phyloP scores from a whole-genome alignment of 2,329 filamentous ascomycete genomes.

The Dothiorella sarmentorum region DNA sequence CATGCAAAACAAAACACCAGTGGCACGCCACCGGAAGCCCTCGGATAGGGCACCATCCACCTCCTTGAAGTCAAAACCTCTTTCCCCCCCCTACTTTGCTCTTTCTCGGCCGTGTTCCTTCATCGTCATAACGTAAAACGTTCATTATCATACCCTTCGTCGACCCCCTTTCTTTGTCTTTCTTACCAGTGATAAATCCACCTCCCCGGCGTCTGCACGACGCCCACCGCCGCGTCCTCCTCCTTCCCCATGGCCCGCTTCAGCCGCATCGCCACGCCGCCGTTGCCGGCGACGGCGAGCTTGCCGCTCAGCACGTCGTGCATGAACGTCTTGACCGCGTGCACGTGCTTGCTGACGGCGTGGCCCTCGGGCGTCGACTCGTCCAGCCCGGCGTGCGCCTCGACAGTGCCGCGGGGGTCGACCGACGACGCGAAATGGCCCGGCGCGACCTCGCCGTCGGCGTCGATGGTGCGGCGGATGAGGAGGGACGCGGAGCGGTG shows the following conservation, averaged over 20 bases:
- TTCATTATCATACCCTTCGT: too few species aligned
- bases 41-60: too few species aligned
- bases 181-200: conserved; percentile 30
- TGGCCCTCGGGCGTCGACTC: conserved; percentile 27
- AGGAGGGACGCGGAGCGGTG: conserved; percentile 22
- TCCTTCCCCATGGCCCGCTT: conserved; percentile 30
- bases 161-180: neutral
- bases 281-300: conserved; percentile 25
- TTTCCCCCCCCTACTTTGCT: neutral
- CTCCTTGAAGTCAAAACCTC: too few species aligned
- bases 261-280: conserved; percentile 29
- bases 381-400: conserved; percentile 20
- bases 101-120: too few species aligned
- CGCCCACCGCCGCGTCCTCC: neutral
- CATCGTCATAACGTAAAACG: too few species aligned
- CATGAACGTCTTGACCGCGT: conserved; percentile 25
- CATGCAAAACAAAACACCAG: too few species aligned
- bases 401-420: neutral
- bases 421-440: conserved; percentile 30
- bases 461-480: conserved; percentile 25
- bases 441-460: conserved; percentile 35
- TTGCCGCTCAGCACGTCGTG: conserved; percentile 26
- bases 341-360: conserved; percentile 17
- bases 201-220: conserved; percentile 32
- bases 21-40: too few species aligned